Percentiles rank a stretch among this genome's conserved stretches.
Evolutionary conservation across 129 eudicot genomes (phyloP).

Genomic region (Saposhnikovia divaricata): DNA sequence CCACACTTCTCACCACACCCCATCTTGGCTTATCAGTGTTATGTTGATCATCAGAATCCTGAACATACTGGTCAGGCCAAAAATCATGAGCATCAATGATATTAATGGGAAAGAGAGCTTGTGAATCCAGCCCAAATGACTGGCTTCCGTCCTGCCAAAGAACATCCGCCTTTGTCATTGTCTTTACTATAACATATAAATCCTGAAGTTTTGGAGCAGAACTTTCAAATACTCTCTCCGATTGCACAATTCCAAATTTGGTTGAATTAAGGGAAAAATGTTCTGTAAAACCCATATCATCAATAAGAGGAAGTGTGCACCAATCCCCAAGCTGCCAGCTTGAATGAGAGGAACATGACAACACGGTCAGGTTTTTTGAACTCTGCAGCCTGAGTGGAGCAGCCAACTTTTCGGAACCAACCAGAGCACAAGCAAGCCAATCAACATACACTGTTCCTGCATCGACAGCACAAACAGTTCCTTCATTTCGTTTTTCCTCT

Average conservation of each 20-base stretch:
- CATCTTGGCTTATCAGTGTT: slow-evolving; percentile 24
- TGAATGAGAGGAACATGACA: slow-evolving; percentile 59
- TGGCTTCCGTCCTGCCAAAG: slow-evolving; percentile 89
- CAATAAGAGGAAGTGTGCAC: slow-evolving; percentile 40
- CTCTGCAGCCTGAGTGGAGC: slow-evolving; percentile 49
- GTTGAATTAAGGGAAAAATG: slow-evolving; percentile 1
- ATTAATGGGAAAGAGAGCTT: slow-evolving; percentile 46
- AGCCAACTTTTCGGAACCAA: slow-evolving; percentile 22
- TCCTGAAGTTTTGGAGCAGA: slow-evolving; percentile 29
- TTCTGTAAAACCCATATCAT: background rate
- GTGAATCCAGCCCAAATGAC: slow-evolving; percentile 53
- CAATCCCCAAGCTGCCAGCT: slow-evolving; percentile 98
- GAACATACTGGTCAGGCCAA: slow-evolving; percentile 68
- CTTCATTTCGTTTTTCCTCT: slow-evolving; percentile 40
- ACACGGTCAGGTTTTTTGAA: slow-evolving; percentile 42
- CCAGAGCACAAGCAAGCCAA: slow-evolving; percentile 64
- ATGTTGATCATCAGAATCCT: slow-evolving; percentile 47
- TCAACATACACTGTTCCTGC: slow-evolving; percentile 64
- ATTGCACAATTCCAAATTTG: background rate
- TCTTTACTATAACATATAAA: slow-evolving; percentile 55
- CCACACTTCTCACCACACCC: slow-evolving; percentile 70
- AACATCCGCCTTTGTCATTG: slow-evolving; percentile 68
- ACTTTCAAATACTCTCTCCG: slow-evolving; percentile 4
- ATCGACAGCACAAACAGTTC: slow-evolving; percentile 60
- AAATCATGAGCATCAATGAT: slow-evolving; percentile 68